phyloP scores from a whole-genome alignment of 169 alveolate species.

The Eimeria praecox region DNA sequence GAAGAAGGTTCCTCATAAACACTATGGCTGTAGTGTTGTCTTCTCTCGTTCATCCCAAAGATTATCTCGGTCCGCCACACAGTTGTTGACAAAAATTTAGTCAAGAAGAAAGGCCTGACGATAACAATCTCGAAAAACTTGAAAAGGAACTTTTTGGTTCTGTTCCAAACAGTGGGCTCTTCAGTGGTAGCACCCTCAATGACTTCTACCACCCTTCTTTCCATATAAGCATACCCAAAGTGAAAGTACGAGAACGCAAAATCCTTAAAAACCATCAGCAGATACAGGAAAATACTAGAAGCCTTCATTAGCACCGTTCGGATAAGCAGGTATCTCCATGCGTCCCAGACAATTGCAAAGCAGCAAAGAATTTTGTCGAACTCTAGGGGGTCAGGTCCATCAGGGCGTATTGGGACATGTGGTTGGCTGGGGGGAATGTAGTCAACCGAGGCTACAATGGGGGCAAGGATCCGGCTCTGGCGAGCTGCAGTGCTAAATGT shows the following conservation, averaged over 20 bases:
- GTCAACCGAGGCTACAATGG: conserved; percentile 43
- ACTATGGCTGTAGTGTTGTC: conserved; percentile 24
- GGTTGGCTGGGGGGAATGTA: conserved; percentile 58
- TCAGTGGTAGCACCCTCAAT: conserved; percentile 49
- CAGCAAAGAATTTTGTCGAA: conserved; percentile 74
- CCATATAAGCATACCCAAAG: conserved; percentile 69
- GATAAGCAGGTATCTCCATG: conserved; percentile 74
- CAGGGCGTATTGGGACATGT: conserved; percentile 59
- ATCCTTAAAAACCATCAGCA: conserved; percentile 79
- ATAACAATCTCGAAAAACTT: conserved; percentile 37
- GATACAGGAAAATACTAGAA: conserved; percentile 65
- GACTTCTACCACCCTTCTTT: conserved; percentile 1
- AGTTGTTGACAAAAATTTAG: conserved; percentile 45
- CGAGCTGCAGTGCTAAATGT: conserved; percentile 51
- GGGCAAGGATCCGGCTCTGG: conserved; percentile 45
- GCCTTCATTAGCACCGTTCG: conserved; percentile 79
- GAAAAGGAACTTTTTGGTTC: background rate
- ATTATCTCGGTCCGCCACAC: conserved; percentile 76
- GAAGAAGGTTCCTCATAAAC: conserved; percentile 42
- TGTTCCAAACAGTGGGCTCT: conserved; percentile 25
- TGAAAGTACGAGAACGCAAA: conserved; percentile 73
- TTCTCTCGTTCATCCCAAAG: conserved; percentile 75
- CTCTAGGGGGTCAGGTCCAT: conserved; percentile 77
- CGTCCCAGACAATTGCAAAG: conserved; percentile 77
- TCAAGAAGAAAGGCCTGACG: conserved; percentile 71